Base-by-base conservation (phyloP, 2,329 filamentous ascomycete species). In the Amauroascus verrucosus region DNA sequence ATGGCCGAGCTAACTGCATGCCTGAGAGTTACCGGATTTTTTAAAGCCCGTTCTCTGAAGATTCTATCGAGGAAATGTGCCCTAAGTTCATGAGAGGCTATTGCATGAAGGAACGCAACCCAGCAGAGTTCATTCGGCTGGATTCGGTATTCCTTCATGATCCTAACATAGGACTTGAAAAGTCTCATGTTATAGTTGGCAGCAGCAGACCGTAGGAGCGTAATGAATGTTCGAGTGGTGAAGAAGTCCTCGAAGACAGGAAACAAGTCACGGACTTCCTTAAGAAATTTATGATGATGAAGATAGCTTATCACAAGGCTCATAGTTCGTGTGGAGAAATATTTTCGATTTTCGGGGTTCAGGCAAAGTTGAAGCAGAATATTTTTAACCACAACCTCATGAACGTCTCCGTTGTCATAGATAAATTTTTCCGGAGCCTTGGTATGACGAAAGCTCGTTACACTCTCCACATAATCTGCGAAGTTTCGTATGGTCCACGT, bases 151-250 rank as follows among this genome's bases (percentile, higher is more conserved):
- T 61, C 58, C 26, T 65, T 56, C 72, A 77, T 75, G 11, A 63
- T 55, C 22, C 60, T 50, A 16, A 76, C 56, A 18, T 72, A 60
- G 24, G 62, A 60, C 6, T 63, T 64, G 49, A 75, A 76, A 14
- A 62, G 61, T 11, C 56, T 58, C n/a, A 72, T 58, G 59, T 75
- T 66, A 48, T 68, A 65, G 20, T 60, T 61, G 47, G 61, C 62
- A 11, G 72, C 72, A 24, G 68, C 64, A 20, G 62, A 62, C 40
- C 61, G 60, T 37, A 77, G 58, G 48, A 77, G 60, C 43, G 74
- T 70, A 48, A 76, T 76, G 58, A 70, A 75, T 5, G 70, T 72
- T 37, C 72, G 67, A 4, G 65, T 61, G 2, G 67, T 67, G 30
- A 67, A 63, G 22, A 70, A 58, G 44, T 67, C 61, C 48, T 71